These are phyloP conservation scores for Batrachochytrium dendrobatidis DNA, from an alignment of 371 early-diverging fungal genomes.

Conservation along the genomic window DNA sequence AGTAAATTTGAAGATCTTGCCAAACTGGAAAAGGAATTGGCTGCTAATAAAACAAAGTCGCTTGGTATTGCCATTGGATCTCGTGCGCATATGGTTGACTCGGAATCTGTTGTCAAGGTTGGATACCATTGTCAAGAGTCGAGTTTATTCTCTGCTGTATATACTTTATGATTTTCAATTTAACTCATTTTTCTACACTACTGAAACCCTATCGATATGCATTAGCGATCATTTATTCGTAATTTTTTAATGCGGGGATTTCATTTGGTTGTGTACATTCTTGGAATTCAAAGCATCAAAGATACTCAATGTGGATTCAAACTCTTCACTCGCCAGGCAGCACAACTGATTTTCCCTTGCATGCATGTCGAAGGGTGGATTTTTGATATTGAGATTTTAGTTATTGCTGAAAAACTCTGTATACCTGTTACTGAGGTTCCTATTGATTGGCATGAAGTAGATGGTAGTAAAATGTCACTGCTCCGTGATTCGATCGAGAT, in stretches of 20 bases:
- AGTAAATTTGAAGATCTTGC: slow-evolving; percentile 79
- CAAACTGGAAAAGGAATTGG: slow-evolving; percentile 43
- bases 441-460: slow-evolving; percentile 93
- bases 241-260: slow-evolving; percentile 89
- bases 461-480: slow-evolving; percentile 85
- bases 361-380: slow-evolving; percentile 95
- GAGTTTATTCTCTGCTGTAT: slow-evolving; percentile 1
- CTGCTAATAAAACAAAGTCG: slow-evolving; percentile 30
- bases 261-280: slow-evolving; percentile 72
- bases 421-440: slow-evolving; percentile 83
- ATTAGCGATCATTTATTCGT: slow-evolving; percentile 76
- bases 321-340: slow-evolving; percentile 74
- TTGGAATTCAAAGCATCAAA: slow-evolving; percentile 70
- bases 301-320: slow-evolving; percentile 98
- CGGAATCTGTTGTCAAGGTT: slow-evolving; percentile 93
- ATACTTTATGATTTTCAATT: slow-evolving; percentile 2
- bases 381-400: slow-evolving; percentile 90
- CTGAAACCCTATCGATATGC: background rate
- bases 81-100: slow-evolving; percentile 77
- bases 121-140: background rate
- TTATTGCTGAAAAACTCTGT: slow-evolving; percentile 57
- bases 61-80: slow-evolving; percentile 78
- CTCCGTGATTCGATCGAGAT: slow-evolving; percentile 80
- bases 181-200: background rate
- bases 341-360: slow-evolving; percentile 68